These are phyloP conservation scores for Yamadazyma atmosphaerica DNA, from an alignment of 1,139 yeast species.

Conservation along the genomic window DNA sequence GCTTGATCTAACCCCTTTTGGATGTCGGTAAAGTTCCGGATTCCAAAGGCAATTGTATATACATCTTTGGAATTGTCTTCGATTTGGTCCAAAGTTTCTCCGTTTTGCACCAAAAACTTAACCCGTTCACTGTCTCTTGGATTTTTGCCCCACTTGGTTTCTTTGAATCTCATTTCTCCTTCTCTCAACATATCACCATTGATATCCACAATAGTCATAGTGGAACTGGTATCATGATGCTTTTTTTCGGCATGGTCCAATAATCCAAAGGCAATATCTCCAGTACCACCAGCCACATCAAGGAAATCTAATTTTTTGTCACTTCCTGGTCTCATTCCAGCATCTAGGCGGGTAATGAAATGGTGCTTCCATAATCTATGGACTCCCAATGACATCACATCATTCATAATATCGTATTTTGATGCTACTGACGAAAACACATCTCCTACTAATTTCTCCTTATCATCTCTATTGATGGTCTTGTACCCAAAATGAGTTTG, in stretches of 20 bases:
- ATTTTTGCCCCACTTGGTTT: conserved; percentile 48
- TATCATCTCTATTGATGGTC: conserved; percentile 77
- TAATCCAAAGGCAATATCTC: conserved; percentile 95
- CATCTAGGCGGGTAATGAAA: conserved; percentile 83
- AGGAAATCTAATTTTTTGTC: conserved; percentile 75
- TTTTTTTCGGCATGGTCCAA: conserved; percentile 84
- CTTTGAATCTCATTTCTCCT: conserved; percentile 74
- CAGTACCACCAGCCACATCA: conserved; percentile 99
- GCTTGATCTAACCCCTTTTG: conserved; percentile 94
- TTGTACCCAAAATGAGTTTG: conserved; percentile 94
- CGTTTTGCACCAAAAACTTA: conserved; percentile 84
- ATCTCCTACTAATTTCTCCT: conserved; percentile 82
- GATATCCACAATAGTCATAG: conserved; percentile 92
- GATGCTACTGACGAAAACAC: conserved; percentile 95
- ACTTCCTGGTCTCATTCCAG: conserved; percentile 90
- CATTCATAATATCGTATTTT: conserved; percentile 94
- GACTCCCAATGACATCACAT: conserved; percentile 94
- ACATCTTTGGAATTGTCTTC: conserved; percentile 89
- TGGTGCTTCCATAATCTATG: conserved; percentile 96
- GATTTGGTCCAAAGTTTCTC: conserved; percentile 82
- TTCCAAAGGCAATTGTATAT: conserved; percentile 96
- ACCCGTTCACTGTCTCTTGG: conserved; percentile 63
- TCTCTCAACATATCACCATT: conserved; percentile 94
- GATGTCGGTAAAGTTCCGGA: conserved; percentile 91
- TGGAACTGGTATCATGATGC: conserved; percentile 71